These are phyloP conservation scores for Oryza meridionalis DNA, from an alignment of 176 grass and related monocot genomes.

Conservation along the genomic window DNA sequence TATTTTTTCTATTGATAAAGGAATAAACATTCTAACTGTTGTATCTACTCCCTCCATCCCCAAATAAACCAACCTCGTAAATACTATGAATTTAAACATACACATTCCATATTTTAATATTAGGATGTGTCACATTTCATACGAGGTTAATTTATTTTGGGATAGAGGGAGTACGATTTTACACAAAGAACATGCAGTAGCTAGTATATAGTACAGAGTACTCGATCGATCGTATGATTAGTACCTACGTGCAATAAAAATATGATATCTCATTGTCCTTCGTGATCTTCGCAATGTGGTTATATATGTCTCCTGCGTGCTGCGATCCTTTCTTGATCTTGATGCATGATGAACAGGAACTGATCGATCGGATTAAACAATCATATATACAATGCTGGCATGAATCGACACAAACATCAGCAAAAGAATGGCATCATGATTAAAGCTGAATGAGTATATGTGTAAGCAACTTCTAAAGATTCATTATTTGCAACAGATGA, in stretches of 20 bases:
- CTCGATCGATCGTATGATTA: slow-evolving; percentile 39
- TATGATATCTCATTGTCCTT: slow-evolving; percentile 30
- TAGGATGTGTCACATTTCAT: too few species aligned
- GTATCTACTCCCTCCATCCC: too few species aligned
- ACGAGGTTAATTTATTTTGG: too few species aligned
- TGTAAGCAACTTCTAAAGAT: background rate
- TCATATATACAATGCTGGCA: background rate
- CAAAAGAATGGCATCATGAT: slow-evolving; percentile 15
- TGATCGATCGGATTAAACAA: slow-evolving; percentile 31
- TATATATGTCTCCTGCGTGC: slow-evolving; percentile 24
- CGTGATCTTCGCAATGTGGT: slow-evolving; percentile 37
- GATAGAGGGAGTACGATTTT: too few species aligned
- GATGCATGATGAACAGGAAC: slow-evolving; percentile 31
- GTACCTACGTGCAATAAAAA: slow-evolving; percentile 1
- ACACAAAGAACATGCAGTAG: background rate
- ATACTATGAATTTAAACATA: too few species aligned
- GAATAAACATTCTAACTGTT: background rate
- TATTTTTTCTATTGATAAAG: background rate
- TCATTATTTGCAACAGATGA: background rate
- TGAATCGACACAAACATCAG: background rate
- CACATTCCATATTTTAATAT: too few species aligned
- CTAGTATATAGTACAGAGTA: background rate
- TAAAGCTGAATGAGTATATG: background rate
- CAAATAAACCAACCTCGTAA: too few species aligned
- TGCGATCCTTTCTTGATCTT: slow-evolving; percentile 33